Base-by-base conservation (phyloP, 2,329 filamentous ascomycete genomes). In the Paracoccidioides lutzii region DNA sequence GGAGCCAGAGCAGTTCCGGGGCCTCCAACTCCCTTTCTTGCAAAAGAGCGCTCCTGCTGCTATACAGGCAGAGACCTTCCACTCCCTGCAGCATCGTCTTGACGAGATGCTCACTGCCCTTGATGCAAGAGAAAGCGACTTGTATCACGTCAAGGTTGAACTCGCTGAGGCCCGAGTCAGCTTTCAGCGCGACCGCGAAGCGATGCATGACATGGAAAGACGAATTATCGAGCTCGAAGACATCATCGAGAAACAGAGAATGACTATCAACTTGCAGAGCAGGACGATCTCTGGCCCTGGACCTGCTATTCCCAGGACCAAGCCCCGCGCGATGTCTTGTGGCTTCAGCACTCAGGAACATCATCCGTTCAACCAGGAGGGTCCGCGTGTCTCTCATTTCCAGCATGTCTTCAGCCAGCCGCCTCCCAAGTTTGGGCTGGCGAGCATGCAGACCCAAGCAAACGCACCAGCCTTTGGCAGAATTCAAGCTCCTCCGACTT, bases 201-300 rank as follows among this genome's bases (percentile, higher is more conserved):
- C 46, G 7, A 59, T 57, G 22, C 54, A 46, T 8, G 45, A 37
- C 2, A 55, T 63, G 6, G 52, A 59, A n/a, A 30, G 28, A 1
- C 59, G 59, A 14, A 53, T 65, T 22, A 57, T 51, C 9, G 56
- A 60, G 30, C 51, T 66, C 35, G 59, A 65, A 28, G 55, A 57
- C 0, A 52, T 62, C 3, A 50, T 66, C 7, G 32, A 56, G 22
- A 62, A 58, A 51, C 63, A 66, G 54, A 61, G 61, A 45, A 37
- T 54, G 3, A 64, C 64, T 0, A 64, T 68, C n/a, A 59, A 51
- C 12, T 62, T 61, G n/a, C 63, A 65, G 50, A 66, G 63, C 48
- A 63, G 59, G 54, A 62, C 65, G 0, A 66, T 68, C 37, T 60
- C 65, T 28, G 22, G 22, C 22, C 22, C 22, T 22, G 22, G 22